These are phyloP conservation scores for Cyclospora cayetanensis DNA, from an alignment of 169 alveolate species.

Conservation along the genomic window DNA sequence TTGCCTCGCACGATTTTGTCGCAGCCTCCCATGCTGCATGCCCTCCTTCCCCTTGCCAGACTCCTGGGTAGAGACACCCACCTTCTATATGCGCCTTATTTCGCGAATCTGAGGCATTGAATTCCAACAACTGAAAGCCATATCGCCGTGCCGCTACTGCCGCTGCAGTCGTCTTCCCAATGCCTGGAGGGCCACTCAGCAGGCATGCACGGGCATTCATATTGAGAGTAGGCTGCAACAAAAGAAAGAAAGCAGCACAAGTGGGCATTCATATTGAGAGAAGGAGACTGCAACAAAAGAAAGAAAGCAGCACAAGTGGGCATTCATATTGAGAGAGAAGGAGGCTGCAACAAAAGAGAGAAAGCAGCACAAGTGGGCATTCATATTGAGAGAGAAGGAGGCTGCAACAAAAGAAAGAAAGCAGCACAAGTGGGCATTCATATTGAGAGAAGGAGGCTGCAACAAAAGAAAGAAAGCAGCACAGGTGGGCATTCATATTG, in stretches of 20 bases:
- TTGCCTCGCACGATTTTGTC: too few species aligned
- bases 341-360: background rate
- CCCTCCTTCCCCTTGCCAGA: background rate
- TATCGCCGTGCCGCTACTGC: conserved; percentile 89
- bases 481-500: too few species aligned
- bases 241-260: background rate
- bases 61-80: conserved; percentile 46
- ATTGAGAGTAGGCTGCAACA: conserved; percentile 77
- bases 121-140: conserved; percentile 93
- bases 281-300: background rate
- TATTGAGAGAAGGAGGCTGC: too few species aligned
- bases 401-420: too few species aligned
- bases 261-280: too few species aligned
- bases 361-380: background rate
- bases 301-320: background rate
- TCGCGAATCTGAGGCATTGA: conserved; percentile 97
- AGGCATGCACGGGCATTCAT: conserved; percentile 94
- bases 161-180: conserved; percentile 98
- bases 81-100: conserved; percentile 93
- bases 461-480: too few species aligned
- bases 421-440: too few species aligned
- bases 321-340: background rate
- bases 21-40: too few species aligned
- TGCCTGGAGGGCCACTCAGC: conserved; percentile 99
- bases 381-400: too few species aligned